Percentiles rank a stretch among this genome's conserved stretches.
Conservation (phyloP, 2,329 filamentous ascomycete genomes). For the Epichloe uncinata region DNA sequence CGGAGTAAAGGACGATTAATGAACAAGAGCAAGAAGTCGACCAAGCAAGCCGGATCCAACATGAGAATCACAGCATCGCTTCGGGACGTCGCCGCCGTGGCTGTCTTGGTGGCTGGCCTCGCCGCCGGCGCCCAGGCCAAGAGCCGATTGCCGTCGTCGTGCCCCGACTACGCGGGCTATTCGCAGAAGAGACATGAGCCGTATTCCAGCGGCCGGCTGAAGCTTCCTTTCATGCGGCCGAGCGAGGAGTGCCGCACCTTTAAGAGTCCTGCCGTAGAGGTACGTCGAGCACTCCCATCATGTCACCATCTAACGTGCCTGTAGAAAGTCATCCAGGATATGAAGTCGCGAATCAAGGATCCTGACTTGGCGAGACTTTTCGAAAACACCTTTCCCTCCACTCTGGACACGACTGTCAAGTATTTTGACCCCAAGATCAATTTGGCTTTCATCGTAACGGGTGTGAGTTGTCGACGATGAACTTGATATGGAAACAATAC, state of each 20-base stretch:
- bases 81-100: background rate
- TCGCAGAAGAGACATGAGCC: constrained; percentile 12
- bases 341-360: constrained; percentile 28
- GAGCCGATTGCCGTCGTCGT: constrained; percentile 10
- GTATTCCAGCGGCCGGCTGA: constrained; percentile 10
- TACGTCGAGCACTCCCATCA: background rate
- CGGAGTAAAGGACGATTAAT: background rate
- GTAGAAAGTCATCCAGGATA: constrained; percentile 17
- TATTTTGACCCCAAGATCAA: constrained; percentile 55
- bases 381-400: constrained; percentile 74
- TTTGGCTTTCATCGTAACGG: constrained; percentile 69
- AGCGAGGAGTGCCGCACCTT: constrained; percentile 15
- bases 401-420: constrained; percentile 66
- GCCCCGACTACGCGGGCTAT: constrained; percentile 14
- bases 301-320: background rate
- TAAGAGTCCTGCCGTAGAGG: constrained; percentile 15
- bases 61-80: constrained; percentile 1
- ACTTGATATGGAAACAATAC: constrained; percentile 17
- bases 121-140: background rate
- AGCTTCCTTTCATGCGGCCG: constrained; percentile 14
- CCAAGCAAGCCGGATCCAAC: background rate
- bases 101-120: background rate
- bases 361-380: constrained; percentile 61
- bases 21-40: background rate
- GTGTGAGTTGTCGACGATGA: constrained; percentile 58